Evolutionary conservation across 2,329 filamentous ascomycete species (phyloP).

Genomic region (Leptographium wingfieldii): DNA sequence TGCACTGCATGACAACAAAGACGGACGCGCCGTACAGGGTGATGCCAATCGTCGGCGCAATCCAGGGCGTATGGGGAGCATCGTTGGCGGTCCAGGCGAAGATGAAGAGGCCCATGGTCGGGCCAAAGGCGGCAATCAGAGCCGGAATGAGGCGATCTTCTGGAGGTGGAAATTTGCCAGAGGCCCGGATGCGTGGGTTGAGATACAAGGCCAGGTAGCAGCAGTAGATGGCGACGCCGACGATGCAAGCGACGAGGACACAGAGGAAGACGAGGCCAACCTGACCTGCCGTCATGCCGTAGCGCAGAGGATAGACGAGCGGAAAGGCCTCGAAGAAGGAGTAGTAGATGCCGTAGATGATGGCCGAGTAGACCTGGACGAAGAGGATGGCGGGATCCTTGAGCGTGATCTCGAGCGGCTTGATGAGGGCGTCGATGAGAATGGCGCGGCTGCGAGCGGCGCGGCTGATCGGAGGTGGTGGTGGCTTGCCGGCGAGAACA

Average conservation of each 20-base stretch:
- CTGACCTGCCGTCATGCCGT: conserved; percentile 45
- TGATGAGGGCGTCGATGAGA: conserved; percentile 43
- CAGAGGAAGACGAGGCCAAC: conserved; percentile 49
- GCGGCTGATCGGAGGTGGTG: background rate
- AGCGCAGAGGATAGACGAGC: conserved; percentile 45
- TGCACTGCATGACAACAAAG: conserved; percentile 45
- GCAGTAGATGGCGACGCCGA: conserved; percentile 36
- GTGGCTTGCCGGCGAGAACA: background rate
- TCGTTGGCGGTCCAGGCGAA: conserved; percentile 42
- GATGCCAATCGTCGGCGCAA: conserved; percentile 44
- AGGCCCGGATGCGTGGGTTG: conserved; percentile 34
- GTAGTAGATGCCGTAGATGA: conserved; percentile 51
- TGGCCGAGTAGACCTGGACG: conserved; percentile 46
- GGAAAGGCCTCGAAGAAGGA: conserved; percentile 57
- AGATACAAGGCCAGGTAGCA: conserved; percentile 39
- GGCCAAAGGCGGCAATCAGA: conserved; percentile 36
- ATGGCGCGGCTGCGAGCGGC: conserved; percentile 20
- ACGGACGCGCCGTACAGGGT: conserved; percentile 37
- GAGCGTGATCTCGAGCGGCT: conserved; percentile 38
- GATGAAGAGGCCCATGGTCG: conserved; percentile 47
- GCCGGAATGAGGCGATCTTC: conserved; percentile 44
- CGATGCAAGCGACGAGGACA: conserved; percentile 42
- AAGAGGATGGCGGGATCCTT: conserved; percentile 51
- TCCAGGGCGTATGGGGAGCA: conserved; percentile 37
- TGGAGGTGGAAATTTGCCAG: conserved; percentile 33